phyloP scores from a whole-genome alignment of 495 filamentous ascomycete genomes.

The Sphaerosporella brunnea region DNA sequence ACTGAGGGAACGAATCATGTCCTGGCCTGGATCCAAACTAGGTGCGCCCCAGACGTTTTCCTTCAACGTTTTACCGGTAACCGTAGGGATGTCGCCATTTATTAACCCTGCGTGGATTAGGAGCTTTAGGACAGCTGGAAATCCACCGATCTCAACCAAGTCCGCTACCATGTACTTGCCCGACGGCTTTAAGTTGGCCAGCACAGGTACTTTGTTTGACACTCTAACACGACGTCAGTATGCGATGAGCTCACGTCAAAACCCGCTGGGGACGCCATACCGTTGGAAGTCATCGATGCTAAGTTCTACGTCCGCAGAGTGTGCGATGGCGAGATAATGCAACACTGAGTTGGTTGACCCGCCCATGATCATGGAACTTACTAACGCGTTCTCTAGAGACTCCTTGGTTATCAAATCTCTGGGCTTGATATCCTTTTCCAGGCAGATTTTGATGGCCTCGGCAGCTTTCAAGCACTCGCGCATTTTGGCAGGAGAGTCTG shows the following conservation, averaged over 20 bases:
- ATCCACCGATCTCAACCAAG: slow-evolving; percentile 82
- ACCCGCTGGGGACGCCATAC: too few species aligned
- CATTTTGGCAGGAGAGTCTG: slow-evolving; percentile 72
- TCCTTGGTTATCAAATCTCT: slow-evolving; percentile 67
- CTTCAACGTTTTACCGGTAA: slow-evolving; percentile 77
- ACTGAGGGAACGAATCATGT: slow-evolving; percentile 62
- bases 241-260: too few species aligned
- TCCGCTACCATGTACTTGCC: slow-evolving; percentile 89
- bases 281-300: slow-evolving; percentile 77
- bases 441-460: slow-evolving; percentile 64
- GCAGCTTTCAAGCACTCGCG: slow-evolving; percentile 80
- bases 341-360: slow-evolving; percentile 85
- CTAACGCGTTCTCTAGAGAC: slow-evolving; percentile 83
- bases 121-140: slow-evolving; percentile 80
- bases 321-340: slow-evolving; percentile 89
- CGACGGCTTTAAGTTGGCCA: slow-evolving; percentile 80
- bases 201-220: slow-evolving; percentile 74
- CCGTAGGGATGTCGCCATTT: slow-evolving; percentile 70
- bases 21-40: slow-evolving; percentile 59
- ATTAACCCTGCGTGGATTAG: slow-evolving; percentile 67
- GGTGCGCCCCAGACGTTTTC: slow-evolving; percentile 77
- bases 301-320: slow-evolving; percentile 66
- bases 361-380: slow-evolving; percentile 82
- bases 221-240: too few species aligned
- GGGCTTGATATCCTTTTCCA: slow-evolving; percentile 76